A percentile compares a stretch with the other conserved stretches of the same genome.
Conservation (phyloP, 2,329 filamentous ascomycete genomes). For the Claviceps maximensis region DNA sequence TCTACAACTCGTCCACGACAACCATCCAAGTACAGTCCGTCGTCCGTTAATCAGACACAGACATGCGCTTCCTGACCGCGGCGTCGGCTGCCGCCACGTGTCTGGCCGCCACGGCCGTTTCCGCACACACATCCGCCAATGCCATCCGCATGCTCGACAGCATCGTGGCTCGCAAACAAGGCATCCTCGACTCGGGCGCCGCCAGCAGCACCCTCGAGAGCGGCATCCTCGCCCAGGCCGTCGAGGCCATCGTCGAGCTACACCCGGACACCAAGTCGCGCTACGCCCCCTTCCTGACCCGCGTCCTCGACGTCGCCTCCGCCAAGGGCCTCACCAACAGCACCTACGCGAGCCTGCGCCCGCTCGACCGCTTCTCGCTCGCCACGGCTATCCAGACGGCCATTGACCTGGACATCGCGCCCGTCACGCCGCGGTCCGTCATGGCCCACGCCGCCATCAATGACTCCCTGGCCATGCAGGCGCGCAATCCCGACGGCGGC, state of each 20-base stretch:
- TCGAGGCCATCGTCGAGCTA: conserved; percentile 8
- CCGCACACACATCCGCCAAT: neutral
- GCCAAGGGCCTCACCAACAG: conserved; percentile 6
- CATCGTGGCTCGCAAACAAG: conserved; percentile 13
- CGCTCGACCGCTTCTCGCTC: conserved; percentile 14
- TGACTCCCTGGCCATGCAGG: conserved; percentile 11
- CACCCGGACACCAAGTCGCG: conserved; percentile 6
- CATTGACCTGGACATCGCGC: neutral
- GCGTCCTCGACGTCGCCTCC: conserved; percentile 9
- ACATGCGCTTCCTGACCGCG: neutral
- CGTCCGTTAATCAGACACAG: too few species aligned
- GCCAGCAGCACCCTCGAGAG: conserved; percentile 12
- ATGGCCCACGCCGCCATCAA: conserved; percentile 9
- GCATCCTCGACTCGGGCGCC: conserved; percentile 11
- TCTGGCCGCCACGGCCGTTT: neutral
- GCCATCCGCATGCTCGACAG: conserved; percentile 12
- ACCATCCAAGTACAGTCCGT: too few species aligned
- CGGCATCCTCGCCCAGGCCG: conserved; percentile 11
- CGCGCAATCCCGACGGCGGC: conserved; percentile 20
- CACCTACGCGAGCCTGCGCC: conserved; percentile 6
- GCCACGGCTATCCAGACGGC: conserved; percentile 9
- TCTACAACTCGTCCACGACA: neutral
- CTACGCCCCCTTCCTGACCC: conserved; percentile 7
- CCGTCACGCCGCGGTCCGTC: conserved; percentile 1
- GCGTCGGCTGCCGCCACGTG: neutral